phyloP scores from a whole-genome alignment of 495 filamentous ascomycete genomes.

The Xylaria cubensis region DNA sequence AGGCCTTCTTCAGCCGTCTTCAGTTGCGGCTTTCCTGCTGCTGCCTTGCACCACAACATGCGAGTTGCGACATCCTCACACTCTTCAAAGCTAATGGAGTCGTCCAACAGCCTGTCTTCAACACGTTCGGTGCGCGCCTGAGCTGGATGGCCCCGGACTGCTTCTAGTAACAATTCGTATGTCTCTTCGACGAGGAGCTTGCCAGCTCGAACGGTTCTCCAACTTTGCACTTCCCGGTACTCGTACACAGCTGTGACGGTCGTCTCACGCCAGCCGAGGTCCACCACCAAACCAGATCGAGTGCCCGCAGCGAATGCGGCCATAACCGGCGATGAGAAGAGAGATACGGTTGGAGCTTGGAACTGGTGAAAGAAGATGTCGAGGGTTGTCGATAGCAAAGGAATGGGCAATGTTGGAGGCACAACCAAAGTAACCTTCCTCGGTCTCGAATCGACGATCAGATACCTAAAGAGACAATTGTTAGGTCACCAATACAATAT shows the following conservation, averaged over 20 bases:
- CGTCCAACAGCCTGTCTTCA: constrained; percentile 41
- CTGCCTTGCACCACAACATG: constrained; percentile 75
- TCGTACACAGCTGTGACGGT: constrained; percentile 84
- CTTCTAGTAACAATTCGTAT: constrained; percentile 64
- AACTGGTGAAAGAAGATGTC: constrained; percentile 80
- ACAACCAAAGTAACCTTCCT: constrained; percentile 74
- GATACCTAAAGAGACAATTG: constrained; percentile 56
- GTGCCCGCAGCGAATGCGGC: constrained; percentile 78
- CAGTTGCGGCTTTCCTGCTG: constrained; percentile 33
- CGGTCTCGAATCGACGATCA: constrained; percentile 79
- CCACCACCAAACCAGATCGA: constrained; percentile 80
- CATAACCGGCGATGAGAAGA: constrained; percentile 77
- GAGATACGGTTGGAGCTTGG: constrained; percentile 79
- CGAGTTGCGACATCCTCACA: constrained; percentile 78
- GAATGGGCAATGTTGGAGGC: constrained; percentile 78
- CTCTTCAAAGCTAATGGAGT: constrained; percentile 68
- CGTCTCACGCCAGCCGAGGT: constrained; percentile 92
- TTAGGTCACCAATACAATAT: constrained; percentile 27
- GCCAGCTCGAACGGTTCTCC: constrained; percentile 74
- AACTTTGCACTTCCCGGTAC: constrained; percentile 75
- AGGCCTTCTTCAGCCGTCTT: constrained; percentile 43
- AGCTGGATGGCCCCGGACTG: constrained; percentile 34
- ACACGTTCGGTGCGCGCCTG: constrained; percentile 28
- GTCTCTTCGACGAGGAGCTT: constrained; percentile 72
- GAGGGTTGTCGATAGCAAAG: constrained; percentile 75